Conservation (phyloP, 805 yeast genomes). For the Metschnikowia borealis region DNA sequence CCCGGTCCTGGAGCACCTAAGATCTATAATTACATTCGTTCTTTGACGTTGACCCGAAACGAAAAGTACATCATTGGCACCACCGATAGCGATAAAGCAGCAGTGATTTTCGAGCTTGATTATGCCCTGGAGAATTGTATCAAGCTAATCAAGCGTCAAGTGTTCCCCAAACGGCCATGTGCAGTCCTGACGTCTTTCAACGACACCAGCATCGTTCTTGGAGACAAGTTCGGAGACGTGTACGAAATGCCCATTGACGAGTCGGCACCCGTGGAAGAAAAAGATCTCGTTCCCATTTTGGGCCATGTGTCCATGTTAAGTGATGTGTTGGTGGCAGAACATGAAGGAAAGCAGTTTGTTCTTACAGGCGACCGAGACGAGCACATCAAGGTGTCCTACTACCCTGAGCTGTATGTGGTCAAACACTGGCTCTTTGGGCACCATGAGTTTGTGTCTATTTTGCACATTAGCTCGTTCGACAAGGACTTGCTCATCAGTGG, state of each 20-base stretch:
- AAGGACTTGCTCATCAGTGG: slow-evolving; percentile 62
- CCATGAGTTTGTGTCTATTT: slow-evolving; percentile 68
- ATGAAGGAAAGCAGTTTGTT: slow-evolving; percentile 46
- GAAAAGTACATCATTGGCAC: slow-evolving; percentile 54
- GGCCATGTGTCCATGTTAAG: slow-evolving; percentile 98
- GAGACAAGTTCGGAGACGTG: slow-evolving; percentile 97
- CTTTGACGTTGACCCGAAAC: slow-evolving; percentile 52
- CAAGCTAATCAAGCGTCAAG: slow-evolving; percentile 59
- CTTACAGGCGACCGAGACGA: slow-evolving; percentile 93
- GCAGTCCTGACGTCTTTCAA: slow-evolving; percentile 60
- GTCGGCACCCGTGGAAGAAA: slow-evolving; percentile 35
- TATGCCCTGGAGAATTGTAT: slow-evolving; percentile 41
- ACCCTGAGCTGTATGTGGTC: slow-evolving; percentile 73
- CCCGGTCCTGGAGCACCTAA: slow-evolving; percentile 62
- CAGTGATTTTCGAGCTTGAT: slow-evolving; percentile 52
- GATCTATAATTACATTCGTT: slow-evolving; percentile 63
- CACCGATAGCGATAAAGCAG: slow-evolving; percentile 82
- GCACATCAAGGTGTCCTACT: slow-evolving; percentile 80
- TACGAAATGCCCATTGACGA: slow-evolving; percentile 52
- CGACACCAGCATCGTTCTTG: slow-evolving; percentile 55
- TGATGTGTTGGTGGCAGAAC: slow-evolving; percentile 50
- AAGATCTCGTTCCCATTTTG: slow-evolving; percentile 58
- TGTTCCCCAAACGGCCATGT: slow-evolving; percentile 90
- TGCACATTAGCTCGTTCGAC: slow-evolving; percentile 54
- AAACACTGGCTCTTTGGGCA: slow-evolving; percentile 87